phyloP scores from a whole-genome alignment of 345 rosid species.

The Odontarrhena argentea region DNA sequence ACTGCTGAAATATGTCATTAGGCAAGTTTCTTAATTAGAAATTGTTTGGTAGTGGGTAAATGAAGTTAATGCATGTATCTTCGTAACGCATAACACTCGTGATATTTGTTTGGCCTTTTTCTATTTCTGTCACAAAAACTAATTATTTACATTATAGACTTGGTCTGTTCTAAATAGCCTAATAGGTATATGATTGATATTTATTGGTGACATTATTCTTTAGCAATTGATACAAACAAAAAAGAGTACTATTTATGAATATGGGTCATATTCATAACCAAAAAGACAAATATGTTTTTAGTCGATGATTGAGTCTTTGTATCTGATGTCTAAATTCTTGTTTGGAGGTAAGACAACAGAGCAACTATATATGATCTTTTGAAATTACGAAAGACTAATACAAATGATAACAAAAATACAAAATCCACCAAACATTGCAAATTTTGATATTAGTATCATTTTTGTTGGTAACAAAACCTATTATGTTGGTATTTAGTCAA shows the following conservation, averaged over 20 bases:
- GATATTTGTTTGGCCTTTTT: slow-evolving; percentile 39
- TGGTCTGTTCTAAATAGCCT: slow-evolving; percentile 6
- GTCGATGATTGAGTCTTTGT: slow-evolving; percentile 6
- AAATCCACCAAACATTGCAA: not conserved
- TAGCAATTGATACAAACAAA: not conserved
- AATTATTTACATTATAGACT: not conserved
- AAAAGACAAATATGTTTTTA: not conserved
- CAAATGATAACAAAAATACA: no score
- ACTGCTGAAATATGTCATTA: slow-evolving; percentile 32
- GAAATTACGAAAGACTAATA: not conserved
- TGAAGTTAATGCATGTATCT: slow-evolving; percentile 30
- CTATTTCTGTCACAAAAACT: slow-evolving; percentile 20
- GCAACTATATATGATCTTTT: not conserved
- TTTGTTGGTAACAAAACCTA: not conserved
- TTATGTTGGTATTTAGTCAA: not conserved
- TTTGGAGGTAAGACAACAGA: slow-evolving; percentile 4
- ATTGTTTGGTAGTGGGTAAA: slow-evolving; percentile 40
- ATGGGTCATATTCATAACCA: slow-evolving; percentile 14
- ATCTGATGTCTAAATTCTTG: not conserved
- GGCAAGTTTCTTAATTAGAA: slow-evolving; percentile 13
- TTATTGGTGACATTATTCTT: not conserved
- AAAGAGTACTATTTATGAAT: not conserved
- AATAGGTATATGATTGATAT: slow-evolving; percentile 4
- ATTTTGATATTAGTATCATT: not conserved
- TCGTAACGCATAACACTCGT: slow-evolving; percentile 32